Conservation (phyloP, 2,329 filamentous ascomycete genomes). For the Aspergillus neoniger region DNA sequence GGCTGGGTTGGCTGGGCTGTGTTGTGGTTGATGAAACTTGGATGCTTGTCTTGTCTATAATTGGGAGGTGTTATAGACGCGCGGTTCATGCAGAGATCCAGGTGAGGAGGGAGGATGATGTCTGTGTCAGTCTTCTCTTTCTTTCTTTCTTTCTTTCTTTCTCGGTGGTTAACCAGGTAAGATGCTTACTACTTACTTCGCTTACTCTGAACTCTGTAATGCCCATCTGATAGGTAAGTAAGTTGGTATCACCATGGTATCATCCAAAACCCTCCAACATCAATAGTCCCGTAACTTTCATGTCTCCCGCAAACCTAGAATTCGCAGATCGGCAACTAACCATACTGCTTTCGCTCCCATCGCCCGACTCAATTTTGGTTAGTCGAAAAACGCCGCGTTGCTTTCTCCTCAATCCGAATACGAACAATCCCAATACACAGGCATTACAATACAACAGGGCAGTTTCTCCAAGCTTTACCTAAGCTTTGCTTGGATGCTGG, state of each 20-base stretch:
- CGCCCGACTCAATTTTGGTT: neutral
- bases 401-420: neutral
- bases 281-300: too few species aligned
- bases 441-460: neutral
- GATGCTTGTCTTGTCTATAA: neutral
- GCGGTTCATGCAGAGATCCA: constrained; percentile 1
- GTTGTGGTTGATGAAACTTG: neutral
- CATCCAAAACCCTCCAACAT: too few species aligned
- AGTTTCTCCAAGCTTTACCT: neutral
- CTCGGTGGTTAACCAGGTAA: too few species aligned
- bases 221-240: neutral
- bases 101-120: neutral
- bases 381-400: neutral
- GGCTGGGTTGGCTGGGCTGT: neutral
- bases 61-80: neutral
- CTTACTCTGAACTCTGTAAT: neutral
- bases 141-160: too few species aligned
- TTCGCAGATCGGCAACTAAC: neutral
- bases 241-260: neutral
- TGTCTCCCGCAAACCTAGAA: too few species aligned
- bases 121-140: neutral
- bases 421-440: neutral
- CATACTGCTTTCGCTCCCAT: neutral
- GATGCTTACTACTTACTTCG: neutral
- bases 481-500: neutral